Percentiles rank a stretch among this genome's conserved stretches.
These are phyloP conservation scores for Cladophialophora psammophila DNA, from an alignment of 2,329 filamentous ascomycete species.

Conservation along the genomic window DNA sequence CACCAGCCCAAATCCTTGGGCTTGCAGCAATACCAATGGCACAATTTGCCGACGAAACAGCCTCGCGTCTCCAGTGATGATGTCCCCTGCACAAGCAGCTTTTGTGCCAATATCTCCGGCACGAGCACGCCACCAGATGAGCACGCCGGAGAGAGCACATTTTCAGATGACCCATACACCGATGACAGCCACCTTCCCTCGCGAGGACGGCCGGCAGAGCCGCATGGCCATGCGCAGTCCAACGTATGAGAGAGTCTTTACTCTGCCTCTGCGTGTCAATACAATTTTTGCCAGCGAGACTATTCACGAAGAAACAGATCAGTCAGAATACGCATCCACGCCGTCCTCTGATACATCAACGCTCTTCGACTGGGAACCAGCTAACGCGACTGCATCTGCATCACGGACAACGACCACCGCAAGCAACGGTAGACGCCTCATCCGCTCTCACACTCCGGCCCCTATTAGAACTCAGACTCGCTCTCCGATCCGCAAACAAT, in stretches of 20 bases:
- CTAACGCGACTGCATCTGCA: background rate
- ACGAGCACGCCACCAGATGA: background rate
- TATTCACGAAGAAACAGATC: conserved; percentile 13
- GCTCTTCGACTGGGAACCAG: conserved; percentile 22
- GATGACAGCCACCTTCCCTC: background rate
- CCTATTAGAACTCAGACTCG: conserved; percentile 21
- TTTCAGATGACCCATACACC: conserved; percentile 15
- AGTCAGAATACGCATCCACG: background rate
- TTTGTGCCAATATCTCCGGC: conserved; percentile 13
- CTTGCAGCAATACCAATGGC: conserved; percentile 19
- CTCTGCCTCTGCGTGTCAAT: conserved; percentile 35
- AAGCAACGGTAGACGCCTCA: background rate
- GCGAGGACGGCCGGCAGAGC: conserved; percentile 33
- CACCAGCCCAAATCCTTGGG: background rate
- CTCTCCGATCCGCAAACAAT: conserved; percentile 33
- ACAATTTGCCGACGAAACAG: conserved; percentile 30
- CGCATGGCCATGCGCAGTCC: conserved; percentile 31
- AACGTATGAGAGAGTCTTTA: conserved; percentile 21
- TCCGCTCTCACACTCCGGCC: conserved; percentile 11
- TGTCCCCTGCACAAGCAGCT: conserved; percentile 23
- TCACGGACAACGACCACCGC: too few relatives aligned
- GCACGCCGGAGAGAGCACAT: conserved; percentile 19
- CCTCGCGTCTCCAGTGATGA: conserved; percentile 24
- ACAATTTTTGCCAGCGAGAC: conserved; percentile 21
- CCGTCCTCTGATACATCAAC: conserved; percentile 12